Percentiles rank a stretch among this genome's conserved stretches.
Evolutionary conservation across 1,284 basidiomycete species (phyloP).

Genomic region (Marasmius tenuissimus): DNA sequence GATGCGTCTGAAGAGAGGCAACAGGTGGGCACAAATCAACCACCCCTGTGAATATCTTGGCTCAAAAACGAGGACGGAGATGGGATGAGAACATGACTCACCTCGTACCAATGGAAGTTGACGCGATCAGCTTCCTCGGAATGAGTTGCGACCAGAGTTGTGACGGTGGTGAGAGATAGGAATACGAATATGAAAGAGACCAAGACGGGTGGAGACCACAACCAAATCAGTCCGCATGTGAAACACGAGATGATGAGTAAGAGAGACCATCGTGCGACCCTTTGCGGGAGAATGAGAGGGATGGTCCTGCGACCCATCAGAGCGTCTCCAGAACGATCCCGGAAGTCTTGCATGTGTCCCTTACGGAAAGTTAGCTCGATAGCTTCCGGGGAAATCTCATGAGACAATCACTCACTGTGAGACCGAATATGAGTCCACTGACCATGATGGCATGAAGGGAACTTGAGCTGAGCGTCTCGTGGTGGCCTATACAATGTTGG

Average conservation of each 20-base stretch:
- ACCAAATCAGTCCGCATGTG: not conserved
- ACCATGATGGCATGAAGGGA: slow-evolving; percentile 21
- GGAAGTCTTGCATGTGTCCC: slow-evolving; percentile 34
- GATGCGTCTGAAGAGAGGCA: not conserved
- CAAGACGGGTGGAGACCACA: not conserved
- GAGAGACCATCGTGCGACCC: not conserved
- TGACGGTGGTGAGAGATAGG: not conserved
- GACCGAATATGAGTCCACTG: slow-evolving; percentile 27
- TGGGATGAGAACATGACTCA: not conserved
- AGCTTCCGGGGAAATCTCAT: not conserved
- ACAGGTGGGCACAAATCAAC: slow-evolving; percentile 1
- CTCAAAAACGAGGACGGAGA: not conserved
- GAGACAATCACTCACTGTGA: slow-evolving; percentile 20
- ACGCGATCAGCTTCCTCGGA: not conserved
- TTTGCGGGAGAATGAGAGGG: slow-evolving; percentile 23
- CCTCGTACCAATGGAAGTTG: slow-evolving; percentile 1
- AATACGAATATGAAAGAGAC: not conserved
- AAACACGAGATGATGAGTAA: not conserved
- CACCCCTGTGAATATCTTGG: not conserved
- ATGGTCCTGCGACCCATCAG: slow-evolving; percentile 30
- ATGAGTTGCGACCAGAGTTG: not conserved
- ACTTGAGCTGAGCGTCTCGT: slow-evolving; percentile 16
- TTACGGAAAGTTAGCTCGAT: not conserved
- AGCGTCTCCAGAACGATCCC: slow-evolving; percentile 30
- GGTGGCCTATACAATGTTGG: slow-evolving; percentile 11